Base-by-base conservation (phyloP, 2,329 filamentous ascomycete species). In the Colletotrichum neosansevieriae region DNA sequence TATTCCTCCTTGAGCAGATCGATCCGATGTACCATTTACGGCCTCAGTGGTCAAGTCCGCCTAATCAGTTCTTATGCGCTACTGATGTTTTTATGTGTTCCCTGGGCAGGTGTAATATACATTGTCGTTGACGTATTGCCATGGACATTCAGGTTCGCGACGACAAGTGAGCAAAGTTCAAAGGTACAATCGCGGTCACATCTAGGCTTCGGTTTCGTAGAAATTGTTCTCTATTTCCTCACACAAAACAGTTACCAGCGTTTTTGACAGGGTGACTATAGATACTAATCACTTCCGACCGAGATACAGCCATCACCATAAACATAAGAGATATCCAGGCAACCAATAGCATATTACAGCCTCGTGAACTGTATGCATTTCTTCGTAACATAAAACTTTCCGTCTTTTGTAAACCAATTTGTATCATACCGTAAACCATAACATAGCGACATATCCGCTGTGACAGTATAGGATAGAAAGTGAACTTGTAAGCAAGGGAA, bases 331-430 rank as follows among this genome's bases (percentile, higher is more conserved):
- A 36, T 54, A 17, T 4, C 29, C 32, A 36, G 57, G 6, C 19
- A 54, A 19, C 59, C n/a, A 11, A 63, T 21, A 29, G 58, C 53
- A 63, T 51, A 58, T 58, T 58, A 63, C 44, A 63, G 51, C 58
- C 51, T 56, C 19, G 6, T 45, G 42, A 15, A 12, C 15, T 47
- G 44, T 53, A 53, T 17, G 24, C 44, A 32, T 47, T 21, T 54
- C 38, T 53, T 64, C 64, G 24, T 67, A 17, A 45, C 24, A 3
- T 15, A 9, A 47, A 6, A 58, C 45, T 12, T 29, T 63, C 24
- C 51, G 24, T 6, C 54, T 60, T 59, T 47, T 56, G 17, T 19
- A 32, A 36, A 17, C 40, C 54, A 51, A 36, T 60, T 42, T 65
- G 34, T 50, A 54, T 50, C 42, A 59, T 44, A 15, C 32, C 19